These are phyloP conservation scores for Candida sp. DNA, from an alignment of 1,139 yeast species.

Conservation along the genomic window DNA sequence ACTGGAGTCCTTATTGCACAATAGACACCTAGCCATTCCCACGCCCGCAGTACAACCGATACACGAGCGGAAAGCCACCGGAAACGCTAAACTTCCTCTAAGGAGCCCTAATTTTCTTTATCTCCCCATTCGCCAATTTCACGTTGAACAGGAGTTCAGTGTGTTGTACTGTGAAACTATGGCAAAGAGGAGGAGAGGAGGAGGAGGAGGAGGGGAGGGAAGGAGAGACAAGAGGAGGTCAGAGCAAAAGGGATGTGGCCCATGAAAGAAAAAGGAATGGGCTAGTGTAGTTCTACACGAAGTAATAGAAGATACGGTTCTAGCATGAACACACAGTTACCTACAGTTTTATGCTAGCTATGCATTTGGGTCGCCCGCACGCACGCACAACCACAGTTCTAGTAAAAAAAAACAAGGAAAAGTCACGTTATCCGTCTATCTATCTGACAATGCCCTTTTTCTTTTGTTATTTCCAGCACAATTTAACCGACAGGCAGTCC, in stretches of 20 bases:
- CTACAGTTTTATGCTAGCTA: too few relatives aligned
- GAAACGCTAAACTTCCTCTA: too few relatives aligned
- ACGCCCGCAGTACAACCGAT: not conserved
- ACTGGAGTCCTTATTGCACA: not conserved
- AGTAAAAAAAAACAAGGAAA: not conserved
- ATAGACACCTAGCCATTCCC: not conserved
- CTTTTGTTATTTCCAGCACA: not conserved
- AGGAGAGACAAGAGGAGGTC: too few relatives aligned
- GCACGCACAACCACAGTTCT: not conserved
- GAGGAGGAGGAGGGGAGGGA: too few relatives aligned
- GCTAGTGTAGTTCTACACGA: not conserved
- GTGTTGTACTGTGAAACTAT: not conserved
- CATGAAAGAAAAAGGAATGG: not conserved
- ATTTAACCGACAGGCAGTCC: not conserved
- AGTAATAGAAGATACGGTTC: not conserved
- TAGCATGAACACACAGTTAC: not conserved
- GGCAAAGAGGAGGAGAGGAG: not conserved
- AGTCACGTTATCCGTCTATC: not conserved
- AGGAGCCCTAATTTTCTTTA: too few relatives aligned
- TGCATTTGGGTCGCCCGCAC: too few relatives aligned
- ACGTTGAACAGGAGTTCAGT: not conserved
- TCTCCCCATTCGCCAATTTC: too few relatives aligned
- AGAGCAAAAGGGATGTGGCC: not conserved
- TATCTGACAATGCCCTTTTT: not conserved
- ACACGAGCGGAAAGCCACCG: too few relatives aligned